These are phyloP conservation scores for Pestalotiopsis sp. DNA, from an alignment of 2,329 filamentous ascomycete species.

Conservation along the genomic window DNA sequence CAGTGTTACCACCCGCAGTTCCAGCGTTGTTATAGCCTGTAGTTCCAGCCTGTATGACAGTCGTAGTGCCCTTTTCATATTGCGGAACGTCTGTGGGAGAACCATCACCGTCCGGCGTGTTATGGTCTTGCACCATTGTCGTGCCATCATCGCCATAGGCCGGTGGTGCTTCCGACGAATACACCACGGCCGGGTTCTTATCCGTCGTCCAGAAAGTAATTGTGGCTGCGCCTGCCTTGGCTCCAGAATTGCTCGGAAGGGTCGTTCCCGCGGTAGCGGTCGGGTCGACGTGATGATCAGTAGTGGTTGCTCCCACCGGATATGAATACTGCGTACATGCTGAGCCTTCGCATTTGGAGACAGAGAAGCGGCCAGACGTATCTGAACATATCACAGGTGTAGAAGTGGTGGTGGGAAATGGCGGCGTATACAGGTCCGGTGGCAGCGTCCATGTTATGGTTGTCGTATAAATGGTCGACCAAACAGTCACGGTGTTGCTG, in stretches of 20 bases:
- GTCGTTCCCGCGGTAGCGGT: constrained; percentile 14
- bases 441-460: constrained; percentile 53
- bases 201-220: constrained; percentile 55
- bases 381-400: constrained; percentile 42
- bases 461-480: constrained; percentile 50
- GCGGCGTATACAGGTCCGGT: constrained; percentile 48
- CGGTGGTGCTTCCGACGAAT: constrained; percentile 40
- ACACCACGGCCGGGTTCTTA: constrained; percentile 56
- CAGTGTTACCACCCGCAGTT: not conserved
- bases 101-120: not conserved
- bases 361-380: constrained; percentile 28
- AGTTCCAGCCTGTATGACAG: not conserved
- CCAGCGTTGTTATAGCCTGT: not conserved
- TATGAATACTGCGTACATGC: constrained; percentile 33
- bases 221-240: constrained; percentile 24
- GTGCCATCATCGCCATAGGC: constrained; percentile 37
- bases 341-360: constrained; percentile 33
- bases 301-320: not conserved
- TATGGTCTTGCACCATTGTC: constrained; percentile 15
- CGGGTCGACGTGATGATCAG: not conserved
- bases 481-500: constrained; percentile 40
- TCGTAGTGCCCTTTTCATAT: constrained; percentile 19
- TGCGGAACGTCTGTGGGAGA: constrained; percentile 18
- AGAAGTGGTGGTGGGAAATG: constrained; percentile 41
- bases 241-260: constrained; percentile 18